Base-by-base conservation (phyloP, 1,284 basidiomycete species). In the Boletus sp. region DNA sequence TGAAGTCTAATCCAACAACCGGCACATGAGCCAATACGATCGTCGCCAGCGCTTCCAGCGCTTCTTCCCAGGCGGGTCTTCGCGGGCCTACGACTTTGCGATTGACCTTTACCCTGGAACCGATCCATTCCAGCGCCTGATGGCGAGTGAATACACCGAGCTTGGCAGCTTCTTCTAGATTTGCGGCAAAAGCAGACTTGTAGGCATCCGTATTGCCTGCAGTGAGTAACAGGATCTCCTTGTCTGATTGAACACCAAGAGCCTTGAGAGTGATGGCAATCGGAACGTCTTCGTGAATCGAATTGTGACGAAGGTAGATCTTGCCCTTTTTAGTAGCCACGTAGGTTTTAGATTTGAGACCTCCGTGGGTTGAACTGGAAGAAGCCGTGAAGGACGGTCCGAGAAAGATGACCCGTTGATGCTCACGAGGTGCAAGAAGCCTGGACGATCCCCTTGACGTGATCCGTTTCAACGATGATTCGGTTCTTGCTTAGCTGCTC, bases 401-500 rank as follows among this genome's bases (percentile, higher is more conserved):
- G 3, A 25, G 44, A 13, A n/a, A 52, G 33, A 57, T n/a, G 58
- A 63, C 33, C 19, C 11, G 31, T 38, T 16, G 6, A 46, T 53
- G 28, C 91, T 76, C 71, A 95, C 91, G 94, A 97, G 52, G 97
- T 99, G 78, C 98, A 98, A 23, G 95, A 97, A 13, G 97, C 96
- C 71, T 95, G 94, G 1, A 98, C 96, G 50, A 93, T 81, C 19
- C 94, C 94, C 78, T 99, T 99, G 51, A 90, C 90, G 10, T 85
- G 79, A 77, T 98, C 93, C 43, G 91, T 91, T 80, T 99, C 98
- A 65, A 99, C 97, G 65, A 99, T 97, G 74, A 99, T 99, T 61
- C 97, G 88, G 78, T 99, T 99, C 82, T 99, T 99, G 82, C 94
- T 96, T 70, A 99, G 80, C 78, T 99, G 97, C 76, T 99, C 98